Conservation (phyloP, 139 green algal genomes). For the Ettlia oleoabundans region DNA sequence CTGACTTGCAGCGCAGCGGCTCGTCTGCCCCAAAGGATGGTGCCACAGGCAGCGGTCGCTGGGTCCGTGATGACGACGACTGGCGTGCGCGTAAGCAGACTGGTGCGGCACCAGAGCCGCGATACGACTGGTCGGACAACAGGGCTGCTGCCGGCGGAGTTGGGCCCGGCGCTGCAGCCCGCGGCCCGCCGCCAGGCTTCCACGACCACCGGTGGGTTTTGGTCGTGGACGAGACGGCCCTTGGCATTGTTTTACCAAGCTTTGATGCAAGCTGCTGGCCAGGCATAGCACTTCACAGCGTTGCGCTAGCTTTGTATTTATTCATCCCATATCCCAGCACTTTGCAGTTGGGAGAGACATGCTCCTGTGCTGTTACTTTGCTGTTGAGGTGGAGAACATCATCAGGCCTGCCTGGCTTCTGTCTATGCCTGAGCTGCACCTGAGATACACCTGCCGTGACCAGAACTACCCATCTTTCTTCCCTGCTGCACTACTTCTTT, state of each 20-base stretch:
- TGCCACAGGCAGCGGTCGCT: neutral
- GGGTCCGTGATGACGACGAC: conserved; percentile 21
- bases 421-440: too few species aligned
- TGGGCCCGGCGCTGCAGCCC: neutral
- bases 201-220: neutral
- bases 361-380: too few species aligned
- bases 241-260: too few species aligned
- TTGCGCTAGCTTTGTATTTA: too few species aligned
- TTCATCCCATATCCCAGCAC: too few species aligned
- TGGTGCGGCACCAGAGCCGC: conserved; percentile 10
- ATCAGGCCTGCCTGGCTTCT: too few species aligned
- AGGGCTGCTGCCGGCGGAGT: neutral
- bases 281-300: too few species aligned
- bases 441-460: neutral
- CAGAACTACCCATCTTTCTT: neutral
- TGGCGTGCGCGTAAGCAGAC: conserved; percentile 27
- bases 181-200: conserved; percentile 24
- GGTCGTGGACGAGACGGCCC: neutral
- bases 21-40: conserved; percentile 24
- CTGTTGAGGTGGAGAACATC: too few species aligned
- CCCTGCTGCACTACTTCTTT: neutral
- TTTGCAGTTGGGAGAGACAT: too few species aligned
- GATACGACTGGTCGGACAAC: conserved; percentile 31
- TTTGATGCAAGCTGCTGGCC: too few species aligned
- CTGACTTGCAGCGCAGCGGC: neutral